Conservation (phyloP, 352 stramenopile species). For the Phytophthora hibernalis region DNA sequence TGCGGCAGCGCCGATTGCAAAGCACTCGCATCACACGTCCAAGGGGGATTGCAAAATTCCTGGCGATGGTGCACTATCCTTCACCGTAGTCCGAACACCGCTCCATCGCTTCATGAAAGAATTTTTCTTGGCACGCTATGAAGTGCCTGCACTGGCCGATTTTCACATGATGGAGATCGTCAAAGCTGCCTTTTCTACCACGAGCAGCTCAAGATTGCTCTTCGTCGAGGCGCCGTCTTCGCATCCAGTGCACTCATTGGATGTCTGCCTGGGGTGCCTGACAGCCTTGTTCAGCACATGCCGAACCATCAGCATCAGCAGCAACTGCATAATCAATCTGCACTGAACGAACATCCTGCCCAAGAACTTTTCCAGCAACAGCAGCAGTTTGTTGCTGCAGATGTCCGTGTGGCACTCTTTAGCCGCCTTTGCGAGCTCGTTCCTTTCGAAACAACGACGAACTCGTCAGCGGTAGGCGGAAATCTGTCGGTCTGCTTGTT, state of each 20-base stretch:
- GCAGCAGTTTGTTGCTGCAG: slow-evolving; percentile 36
- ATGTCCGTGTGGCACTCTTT: slow-evolving; percentile 65
- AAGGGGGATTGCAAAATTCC: neutral
- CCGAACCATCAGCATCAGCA: slow-evolving; percentile 15
- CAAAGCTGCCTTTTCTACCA: slow-evolving; percentile 69
- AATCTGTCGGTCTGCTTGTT: slow-evolving; percentile 55
- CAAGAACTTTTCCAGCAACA: slow-evolving; percentile 16
- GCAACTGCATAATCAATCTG: slow-evolving; percentile 1
- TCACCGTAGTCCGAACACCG: slow-evolving; percentile 17
- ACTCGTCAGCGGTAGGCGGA: slow-evolving; percentile 17
- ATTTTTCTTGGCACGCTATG: slow-evolving; percentile 61
- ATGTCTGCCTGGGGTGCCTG: slow-evolving; percentile 19
- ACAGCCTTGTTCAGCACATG: slow-evolving; percentile 29
- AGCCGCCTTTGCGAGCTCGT: slow-evolving; percentile 64
- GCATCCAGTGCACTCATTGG: slow-evolving; percentile 15
- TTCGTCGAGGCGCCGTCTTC: slow-evolving; percentile 21
- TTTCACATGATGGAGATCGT: slow-evolving; percentile 78
- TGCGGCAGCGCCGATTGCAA: slow-evolving; percentile 36
- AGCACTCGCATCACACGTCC: slow-evolving; percentile 5
- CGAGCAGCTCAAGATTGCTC: slow-evolving; percentile 38
- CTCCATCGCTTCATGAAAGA: slow-evolving; percentile 69
- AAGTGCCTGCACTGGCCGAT: slow-evolving; percentile 64
- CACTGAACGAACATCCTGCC: slow-evolving; percentile 12
- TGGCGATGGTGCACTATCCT: neutral
- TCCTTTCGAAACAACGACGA: slow-evolving; percentile 37